Conservation (phyloP, 371 early-diverging fungal species). For the Mucor sp. region DNA sequence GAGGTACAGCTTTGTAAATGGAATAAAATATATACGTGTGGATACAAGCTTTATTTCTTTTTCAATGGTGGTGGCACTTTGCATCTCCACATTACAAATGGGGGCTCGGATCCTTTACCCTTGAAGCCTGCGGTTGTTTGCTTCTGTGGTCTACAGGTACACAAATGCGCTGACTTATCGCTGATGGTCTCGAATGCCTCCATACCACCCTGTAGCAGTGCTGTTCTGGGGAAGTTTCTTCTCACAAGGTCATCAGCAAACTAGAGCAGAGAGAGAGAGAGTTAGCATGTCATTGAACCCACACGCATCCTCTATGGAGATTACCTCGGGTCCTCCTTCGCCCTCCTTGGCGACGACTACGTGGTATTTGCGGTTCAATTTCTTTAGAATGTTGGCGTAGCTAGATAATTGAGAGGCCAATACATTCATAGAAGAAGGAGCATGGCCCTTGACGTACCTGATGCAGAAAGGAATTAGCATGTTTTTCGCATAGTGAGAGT, state of each 20-base stretch:
- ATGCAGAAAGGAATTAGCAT: background rate
- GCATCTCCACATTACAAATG: slow-evolving; percentile 54
- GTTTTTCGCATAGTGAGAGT: background rate
- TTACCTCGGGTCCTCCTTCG: slow-evolving; percentile 58
- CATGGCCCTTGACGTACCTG: slow-evolving; percentile 62
- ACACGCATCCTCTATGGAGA: too few relatives aligned
- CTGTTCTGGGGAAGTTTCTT: slow-evolving; percentile 50
- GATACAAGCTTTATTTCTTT: slow-evolving; percentile 13
- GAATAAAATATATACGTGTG: background rate
- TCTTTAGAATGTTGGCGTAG: slow-evolving; percentile 50
- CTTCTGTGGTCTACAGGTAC: slow-evolving; percentile 48
- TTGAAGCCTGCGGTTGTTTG: slow-evolving; percentile 48
- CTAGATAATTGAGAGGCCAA: slow-evolving; percentile 46
- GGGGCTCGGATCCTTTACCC: slow-evolving; percentile 54
- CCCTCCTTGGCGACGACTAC: slow-evolving; percentile 55
- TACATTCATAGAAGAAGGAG: slow-evolving; percentile 62
- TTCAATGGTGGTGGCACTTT: slow-evolving; percentile 40
- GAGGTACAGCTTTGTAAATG: slow-evolving; percentile 78
- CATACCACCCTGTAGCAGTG: slow-evolving; percentile 61
- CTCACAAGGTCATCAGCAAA: slow-evolving; percentile 58
- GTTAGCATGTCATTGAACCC: background rate
- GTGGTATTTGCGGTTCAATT: slow-evolving; percentile 62
- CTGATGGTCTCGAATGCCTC: slow-evolving; percentile 45
- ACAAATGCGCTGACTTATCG: slow-evolving; percentile 18
- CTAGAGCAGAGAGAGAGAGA: slow-evolving; percentile 17